Evolutionary conservation across 805 yeast genomes (phyloP).

Genomic region (Ascoidea tarda): DNA sequence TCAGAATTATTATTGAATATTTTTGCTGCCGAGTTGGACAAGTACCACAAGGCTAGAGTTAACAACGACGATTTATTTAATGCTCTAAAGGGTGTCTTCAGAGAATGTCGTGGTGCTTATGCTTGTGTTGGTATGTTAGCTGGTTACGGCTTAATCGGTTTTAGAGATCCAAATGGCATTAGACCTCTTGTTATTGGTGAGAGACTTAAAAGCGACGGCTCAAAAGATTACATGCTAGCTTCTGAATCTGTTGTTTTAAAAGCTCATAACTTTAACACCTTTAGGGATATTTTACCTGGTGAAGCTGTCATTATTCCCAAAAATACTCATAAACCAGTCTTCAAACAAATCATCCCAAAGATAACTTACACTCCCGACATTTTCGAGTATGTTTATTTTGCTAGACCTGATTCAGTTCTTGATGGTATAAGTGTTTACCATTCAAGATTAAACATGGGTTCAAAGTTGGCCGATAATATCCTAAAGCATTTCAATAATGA

Average conservation of each 20-base stretch:
- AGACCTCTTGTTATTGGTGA: slow-evolving; percentile 85
- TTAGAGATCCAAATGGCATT: slow-evolving; percentile 95
- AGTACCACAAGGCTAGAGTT: slow-evolving; percentile 85
- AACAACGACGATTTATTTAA: slow-evolving; percentile 78
- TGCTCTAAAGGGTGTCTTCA: slow-evolving; percentile 74
- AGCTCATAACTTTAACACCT: slow-evolving; percentile 74
- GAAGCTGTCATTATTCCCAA: slow-evolving; percentile 93
- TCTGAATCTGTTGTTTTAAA: slow-evolving; percentile 90
- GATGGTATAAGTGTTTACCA: slow-evolving; percentile 96
- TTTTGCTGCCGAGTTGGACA: slow-evolving; percentile 84
- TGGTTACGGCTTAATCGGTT: slow-evolving; percentile 90
- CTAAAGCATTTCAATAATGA: slow-evolving; percentile 27
- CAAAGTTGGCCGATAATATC: slow-evolving; percentile 68
- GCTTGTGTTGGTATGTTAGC: slow-evolving; percentile 93
- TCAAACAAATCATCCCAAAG: slow-evolving; percentile 73
- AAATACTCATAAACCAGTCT: slow-evolving; percentile 56
- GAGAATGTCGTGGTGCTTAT: slow-evolving; percentile 85
- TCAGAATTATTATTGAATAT: slow-evolving; percentile 81
- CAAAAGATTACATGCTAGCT: slow-evolving; percentile 83
- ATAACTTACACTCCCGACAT: slow-evolving; percentile 84
- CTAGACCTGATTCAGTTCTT: slow-evolving; percentile 90
- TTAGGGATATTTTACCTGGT: slow-evolving; percentile 83
- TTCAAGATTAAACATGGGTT: slow-evolving; percentile 89
- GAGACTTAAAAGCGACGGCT: slow-evolving; percentile 53
- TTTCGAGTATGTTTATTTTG: slow-evolving; percentile 95